Conservation (phyloP, 805 yeast genomes). For the Ascoidea rubescens region DNA sequence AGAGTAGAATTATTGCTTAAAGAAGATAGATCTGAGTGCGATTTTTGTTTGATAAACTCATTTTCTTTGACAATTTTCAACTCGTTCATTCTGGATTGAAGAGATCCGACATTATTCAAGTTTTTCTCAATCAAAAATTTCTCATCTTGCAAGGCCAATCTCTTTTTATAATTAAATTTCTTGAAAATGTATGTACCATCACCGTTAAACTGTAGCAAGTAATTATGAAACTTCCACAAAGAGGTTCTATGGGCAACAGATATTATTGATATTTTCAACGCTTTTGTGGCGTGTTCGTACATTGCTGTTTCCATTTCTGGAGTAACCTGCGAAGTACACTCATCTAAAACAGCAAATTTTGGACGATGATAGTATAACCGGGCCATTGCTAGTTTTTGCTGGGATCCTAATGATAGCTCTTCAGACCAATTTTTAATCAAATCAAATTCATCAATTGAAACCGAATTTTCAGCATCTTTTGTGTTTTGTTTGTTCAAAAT, state of each 20-base stretch:
- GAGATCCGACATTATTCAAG: slow-evolving; percentile 54
- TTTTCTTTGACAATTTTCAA: slow-evolving; percentile 35
- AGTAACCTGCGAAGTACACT: slow-evolving; percentile 89
- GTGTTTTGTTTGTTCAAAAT: slow-evolving; percentile 12
- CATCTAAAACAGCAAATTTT: slow-evolving; percentile 87
- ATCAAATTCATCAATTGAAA: slow-evolving; percentile 36
- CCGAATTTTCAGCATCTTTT: slow-evolving; percentile 19
- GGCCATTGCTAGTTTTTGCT: slow-evolving; percentile 88
- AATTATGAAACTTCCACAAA: slow-evolving; percentile 82
- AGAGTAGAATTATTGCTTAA: no score
- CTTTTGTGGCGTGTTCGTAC: slow-evolving; percentile 65
- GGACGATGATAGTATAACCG: slow-evolving; percentile 85
- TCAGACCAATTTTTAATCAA: slow-evolving; percentile 74
- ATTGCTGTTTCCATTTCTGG: slow-evolving; percentile 83
- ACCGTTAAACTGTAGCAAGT: slow-evolving; percentile 77
- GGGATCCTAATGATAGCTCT: slow-evolving; percentile 80
- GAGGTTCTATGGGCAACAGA: slow-evolving; percentile 91
- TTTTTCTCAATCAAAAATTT: slow-evolving; percentile 53
- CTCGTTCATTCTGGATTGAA: slow-evolving; percentile 53
- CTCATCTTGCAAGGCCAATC: slow-evolving; percentile 69
- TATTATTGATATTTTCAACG: slow-evolving; percentile 63
- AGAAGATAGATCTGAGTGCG: no score
- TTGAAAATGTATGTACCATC: slow-evolving; percentile 53
- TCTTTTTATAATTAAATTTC: slow-evolving; percentile 54
- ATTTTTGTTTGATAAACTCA: background rate